Evolutionary conservation across 2,329 filamentous ascomycete species (phyloP).

Genomic region (Elsinoe fawcettii): DNA sequence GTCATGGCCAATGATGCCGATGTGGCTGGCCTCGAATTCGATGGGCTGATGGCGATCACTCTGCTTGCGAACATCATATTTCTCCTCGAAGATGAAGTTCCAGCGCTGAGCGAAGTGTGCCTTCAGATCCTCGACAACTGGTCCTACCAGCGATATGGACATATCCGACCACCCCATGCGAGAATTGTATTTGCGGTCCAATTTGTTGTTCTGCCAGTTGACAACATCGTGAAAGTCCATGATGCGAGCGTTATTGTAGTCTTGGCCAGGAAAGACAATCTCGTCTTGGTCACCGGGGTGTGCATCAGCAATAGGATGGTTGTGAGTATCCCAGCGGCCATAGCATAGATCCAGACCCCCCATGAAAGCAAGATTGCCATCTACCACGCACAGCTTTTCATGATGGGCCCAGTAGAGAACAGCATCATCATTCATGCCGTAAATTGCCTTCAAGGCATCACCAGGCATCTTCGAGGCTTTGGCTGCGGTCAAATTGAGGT

Average conservation of each 20-base stretch:
- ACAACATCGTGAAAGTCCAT: constrained; percentile 72
- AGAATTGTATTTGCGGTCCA: constrained; percentile 61
- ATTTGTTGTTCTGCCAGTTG: constrained; percentile 77
- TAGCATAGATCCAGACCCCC: constrained; percentile 81
- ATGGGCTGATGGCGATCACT: constrained; percentile 42
- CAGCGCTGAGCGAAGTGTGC: constrained; percentile 78
- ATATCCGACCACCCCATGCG: constrained; percentile 94
- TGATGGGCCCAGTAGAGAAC: constrained; percentile 91
- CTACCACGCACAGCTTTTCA: constrained; percentile 79
- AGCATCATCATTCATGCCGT: constrained; percentile 72
- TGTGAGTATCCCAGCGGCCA: constrained; percentile 77
- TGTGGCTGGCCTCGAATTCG: constrained; percentile 31
- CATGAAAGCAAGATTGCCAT: constrained; percentile 79
- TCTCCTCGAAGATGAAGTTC: constrained; percentile 83
- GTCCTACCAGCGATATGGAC: constrained; percentile 65
- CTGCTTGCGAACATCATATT: constrained; percentile 56
- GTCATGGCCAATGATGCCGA: constrained; percentile 27
- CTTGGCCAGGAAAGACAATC: constrained; percentile 80
- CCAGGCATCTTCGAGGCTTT: constrained; percentile 57
- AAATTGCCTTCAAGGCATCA: constrained; percentile 64
- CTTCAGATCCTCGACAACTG: constrained; percentile 65
- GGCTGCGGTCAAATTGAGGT: constrained; percentile 47
- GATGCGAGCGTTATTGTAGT: constrained; percentile 82
- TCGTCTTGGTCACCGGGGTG: constrained; percentile 69
- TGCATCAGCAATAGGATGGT: constrained; percentile 73